Percentiles rank a stretch among this genome's conserved stretches.
Conservation (phyloP, 176 grass and related monocot genomes). For the Calamus simplicifolius region DNA sequence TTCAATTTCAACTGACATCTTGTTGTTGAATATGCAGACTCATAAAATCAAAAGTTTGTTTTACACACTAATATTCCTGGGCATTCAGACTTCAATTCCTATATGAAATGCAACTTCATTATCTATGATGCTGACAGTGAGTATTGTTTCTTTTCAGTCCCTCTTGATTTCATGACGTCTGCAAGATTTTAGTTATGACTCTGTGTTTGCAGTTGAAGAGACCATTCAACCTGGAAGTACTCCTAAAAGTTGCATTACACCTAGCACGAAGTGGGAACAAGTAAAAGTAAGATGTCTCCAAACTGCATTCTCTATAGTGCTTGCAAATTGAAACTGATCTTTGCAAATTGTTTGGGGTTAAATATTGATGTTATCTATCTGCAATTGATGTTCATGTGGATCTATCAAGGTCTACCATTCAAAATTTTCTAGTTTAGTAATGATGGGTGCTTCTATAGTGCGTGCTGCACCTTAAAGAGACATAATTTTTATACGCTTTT, state of each 20-base stretch:
- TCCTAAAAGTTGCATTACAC: constrained; percentile 74
- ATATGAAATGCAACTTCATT: constrained; percentile 96
- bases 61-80: constrained; percentile 93
- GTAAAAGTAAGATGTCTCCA: constrained; percentile 51
- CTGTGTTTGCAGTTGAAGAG: constrained; percentile 57
- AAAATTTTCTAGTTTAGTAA: too few relatives aligned
- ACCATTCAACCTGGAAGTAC: constrained; percentile 35
- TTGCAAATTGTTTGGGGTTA: too few relatives aligned
- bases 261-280: constrained; percentile 88
- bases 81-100: constrained; percentile 91
- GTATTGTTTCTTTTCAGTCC: constrained; percentile 16
- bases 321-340: too few relatives aligned
- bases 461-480: too few relatives aligned
- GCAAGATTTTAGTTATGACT: background rate
- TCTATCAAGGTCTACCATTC: too few relatives aligned
- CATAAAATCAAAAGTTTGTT: constrained; percentile 99
- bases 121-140: constrained; percentile 77
- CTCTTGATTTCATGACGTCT: background rate
- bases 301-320: too few relatives aligned
- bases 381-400: too few relatives aligned
- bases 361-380: too few relatives aligned
- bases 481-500: too few relatives aligned
- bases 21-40: constrained; percentile 41
- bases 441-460: too few relatives aligned
- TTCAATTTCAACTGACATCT: too few relatives aligned